These are phyloP conservation scores for Penicillium waksmanii DNA, from an alignment of 495 filamentous ascomycete genomes.

Conservation along the genomic window DNA sequence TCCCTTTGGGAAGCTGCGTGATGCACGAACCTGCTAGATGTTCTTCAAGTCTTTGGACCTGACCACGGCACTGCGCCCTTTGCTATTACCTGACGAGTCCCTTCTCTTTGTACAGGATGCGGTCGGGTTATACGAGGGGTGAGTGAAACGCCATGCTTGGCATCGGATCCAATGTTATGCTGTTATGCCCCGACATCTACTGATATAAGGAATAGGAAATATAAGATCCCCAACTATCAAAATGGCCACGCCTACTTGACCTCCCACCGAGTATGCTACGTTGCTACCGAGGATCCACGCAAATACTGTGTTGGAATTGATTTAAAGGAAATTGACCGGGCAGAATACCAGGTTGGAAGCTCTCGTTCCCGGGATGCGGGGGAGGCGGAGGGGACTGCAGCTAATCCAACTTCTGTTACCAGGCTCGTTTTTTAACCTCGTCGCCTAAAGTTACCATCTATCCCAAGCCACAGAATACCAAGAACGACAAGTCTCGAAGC, in stretches of 20 bases:
- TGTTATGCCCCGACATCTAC: conserved; percentile 16
- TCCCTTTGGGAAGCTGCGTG: no score
- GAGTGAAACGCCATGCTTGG: conserved; percentile 35
- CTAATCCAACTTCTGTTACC: neutral
- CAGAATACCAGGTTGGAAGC: conserved; percentile 79
- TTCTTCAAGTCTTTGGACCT: conserved; percentile 93
- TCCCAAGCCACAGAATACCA: conserved; percentile 70
- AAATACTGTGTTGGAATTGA: conserved; percentile 84
- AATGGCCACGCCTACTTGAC: conserved; percentile 96
- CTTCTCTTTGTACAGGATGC: conserved; percentile 95
- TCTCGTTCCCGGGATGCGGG: conserved; percentile 2
- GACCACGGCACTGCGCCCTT: conserved; percentile 91
- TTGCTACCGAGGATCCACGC: conserved; percentile 85
- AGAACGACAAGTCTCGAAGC: conserved; percentile 36
- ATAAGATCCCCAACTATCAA: conserved; percentile 91
- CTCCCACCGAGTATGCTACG: conserved; percentile 92
- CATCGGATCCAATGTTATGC: conserved; percentile 2
- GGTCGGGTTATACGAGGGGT: conserved; percentile 98
- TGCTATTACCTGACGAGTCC: conserved; percentile 84
- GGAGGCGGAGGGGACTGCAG: neutral
- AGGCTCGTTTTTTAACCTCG: conserved; percentile 95
- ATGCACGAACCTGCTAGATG: conserved; percentile 64
- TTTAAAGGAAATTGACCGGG: conserved; percentile 86
- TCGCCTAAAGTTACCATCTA: conserved; percentile 90
- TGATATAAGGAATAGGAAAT: conserved; percentile 64